Base-by-base conservation (phyloP, 208 protist species). In the Trypanosoma mega region DNA sequence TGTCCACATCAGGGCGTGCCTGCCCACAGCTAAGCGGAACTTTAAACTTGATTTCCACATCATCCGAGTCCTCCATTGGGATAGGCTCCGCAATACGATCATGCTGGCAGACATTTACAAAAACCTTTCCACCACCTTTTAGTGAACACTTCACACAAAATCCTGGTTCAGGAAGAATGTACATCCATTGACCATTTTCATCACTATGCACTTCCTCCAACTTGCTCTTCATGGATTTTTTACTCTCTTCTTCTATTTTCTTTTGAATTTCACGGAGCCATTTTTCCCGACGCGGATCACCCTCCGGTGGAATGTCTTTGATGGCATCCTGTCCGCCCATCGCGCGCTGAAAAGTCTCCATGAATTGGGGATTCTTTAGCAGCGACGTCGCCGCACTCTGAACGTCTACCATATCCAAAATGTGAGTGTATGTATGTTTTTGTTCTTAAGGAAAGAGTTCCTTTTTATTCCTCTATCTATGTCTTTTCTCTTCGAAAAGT, bases 91-190 rank as follows among this genome's bases (percentile, higher is more conserved):
- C 83, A 45, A 96, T 94, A 30, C 83, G 80, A 24, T 82, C 64
- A 69, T 91, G 85, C 49, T 91, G 75, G 69, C 84, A 92, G 1
- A 97, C 71, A 74, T 97, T 97, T 34, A 97, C 80, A 68, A 97
- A 97, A 1, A 97, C 73, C 69, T 97, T 94, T 14, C 64, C 56
- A 0, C 82, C 87, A 20, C 84, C 81, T 2, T 60, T 50, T 2
- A 76, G 66, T 29, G 49, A 72, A 47, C 85, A 92, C 63, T 94
- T 97, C 41, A 97, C 80, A 61, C 87, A 92, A 63, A 95, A 95
- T 11, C 83, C 86, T 2, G 88, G 84, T 18, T 78, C 60, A 1
- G 87, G 91, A 9, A 95, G 34, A 16, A 94, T 72, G 54, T 82
- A 94, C 82, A 90, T 91, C 86, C 91, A 95, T 70, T 92, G 78